These are phyloP conservation scores for Chaetomium fimeti DNA, from an alignment of 495 filamentous ascomycete species.

Conservation along the genomic window DNA sequence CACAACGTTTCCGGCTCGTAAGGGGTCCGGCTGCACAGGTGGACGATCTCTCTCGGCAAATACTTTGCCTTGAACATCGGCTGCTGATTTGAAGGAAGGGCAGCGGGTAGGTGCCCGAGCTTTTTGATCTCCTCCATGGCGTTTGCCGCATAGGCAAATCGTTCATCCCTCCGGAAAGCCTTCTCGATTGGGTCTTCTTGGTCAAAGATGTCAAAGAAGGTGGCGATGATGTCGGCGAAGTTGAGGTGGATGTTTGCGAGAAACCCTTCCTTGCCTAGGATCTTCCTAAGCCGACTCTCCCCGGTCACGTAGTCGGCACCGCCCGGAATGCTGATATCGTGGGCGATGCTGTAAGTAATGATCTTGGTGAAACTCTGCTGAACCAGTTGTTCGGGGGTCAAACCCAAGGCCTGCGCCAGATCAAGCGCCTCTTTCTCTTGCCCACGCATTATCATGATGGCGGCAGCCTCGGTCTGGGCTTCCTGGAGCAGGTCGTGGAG, in stretches of 20 bases:
- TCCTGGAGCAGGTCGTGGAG: conserved; percentile 68
- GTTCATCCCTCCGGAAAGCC: conserved; percentile 62
- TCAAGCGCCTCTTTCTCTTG: conserved; percentile 61
- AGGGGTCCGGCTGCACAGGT: conserved; percentile 67
- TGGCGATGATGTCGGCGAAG: conserved; percentile 72
- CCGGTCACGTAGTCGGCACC: conserved; percentile 57
- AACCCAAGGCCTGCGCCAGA: conserved; percentile 57
- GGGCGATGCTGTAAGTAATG: conserved; percentile 78
- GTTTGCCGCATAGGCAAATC: conserved; percentile 57
- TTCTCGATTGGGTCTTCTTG: conserved; percentile 64
- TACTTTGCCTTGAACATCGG: conserved; percentile 80
- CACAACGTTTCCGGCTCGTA: conserved; percentile 67
- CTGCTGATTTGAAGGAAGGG: conserved; percentile 72
- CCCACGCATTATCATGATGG: conserved; percentile 79
- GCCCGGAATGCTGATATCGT: conserved; percentile 66
- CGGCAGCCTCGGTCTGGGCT: conserved; percentile 75
- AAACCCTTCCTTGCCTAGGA: conserved; percentile 66
- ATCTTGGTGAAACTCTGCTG: conserved; percentile 72
- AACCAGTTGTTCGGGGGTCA: conserved; percentile 57
- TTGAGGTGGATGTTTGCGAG: conserved; percentile 58
- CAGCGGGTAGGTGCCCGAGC: conserved; percentile 58
- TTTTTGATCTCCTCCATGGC: conserved; percentile 65
- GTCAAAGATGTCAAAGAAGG: conserved; percentile 77
- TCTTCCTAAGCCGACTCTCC: conserved; percentile 65
- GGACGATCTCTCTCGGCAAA: conserved; percentile 67